Evolutionary conservation across 1,284 basidiomycete genomes (phyloP).

Genomic region (Earliella scabrosa): DNA sequence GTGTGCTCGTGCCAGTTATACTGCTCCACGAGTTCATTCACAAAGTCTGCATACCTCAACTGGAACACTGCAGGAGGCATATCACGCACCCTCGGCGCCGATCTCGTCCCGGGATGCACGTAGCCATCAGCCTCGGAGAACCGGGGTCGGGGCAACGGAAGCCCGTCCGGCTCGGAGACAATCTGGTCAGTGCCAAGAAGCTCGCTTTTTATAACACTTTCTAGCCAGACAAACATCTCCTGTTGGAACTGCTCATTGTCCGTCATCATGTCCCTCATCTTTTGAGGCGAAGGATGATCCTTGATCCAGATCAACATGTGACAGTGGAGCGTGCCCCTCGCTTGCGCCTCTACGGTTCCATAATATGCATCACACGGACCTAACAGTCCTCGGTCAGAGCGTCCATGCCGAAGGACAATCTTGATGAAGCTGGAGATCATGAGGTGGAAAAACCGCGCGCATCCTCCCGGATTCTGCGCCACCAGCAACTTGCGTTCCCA

Average conservation of each 20-base stretch:
- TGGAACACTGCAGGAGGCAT: neutral
- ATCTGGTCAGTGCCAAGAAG: neutral
- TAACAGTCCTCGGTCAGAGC: constrained; percentile 4
- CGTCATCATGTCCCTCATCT: too few species aligned
- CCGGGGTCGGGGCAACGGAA: neutral
- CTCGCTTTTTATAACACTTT: constrained; percentile 13
- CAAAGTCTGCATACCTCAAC: neutral
- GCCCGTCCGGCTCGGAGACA: neutral
- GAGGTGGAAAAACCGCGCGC: constrained; percentile 9
- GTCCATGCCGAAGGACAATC: neutral
- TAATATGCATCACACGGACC: constrained; percentile 16
- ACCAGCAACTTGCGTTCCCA: neutral
- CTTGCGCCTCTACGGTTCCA: constrained; percentile 23
- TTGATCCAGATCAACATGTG: constrained; percentile 25
- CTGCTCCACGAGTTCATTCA: constrained; percentile 2
- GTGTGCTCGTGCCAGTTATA: constrained; percentile 24
- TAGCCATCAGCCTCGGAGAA: neutral
- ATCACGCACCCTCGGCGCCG: neutral
- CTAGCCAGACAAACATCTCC: constrained; percentile 6
- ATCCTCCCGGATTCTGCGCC: neutral
- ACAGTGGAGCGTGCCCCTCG: constrained; percentile 19
- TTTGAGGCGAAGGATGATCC: constrained; percentile 6
- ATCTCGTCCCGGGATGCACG: neutral
- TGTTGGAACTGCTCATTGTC: neutral
- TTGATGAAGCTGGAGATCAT: constrained; percentile 12